Conservation (phyloP, 805 yeast genomes). For the Blastobotrys americana region DNA sequence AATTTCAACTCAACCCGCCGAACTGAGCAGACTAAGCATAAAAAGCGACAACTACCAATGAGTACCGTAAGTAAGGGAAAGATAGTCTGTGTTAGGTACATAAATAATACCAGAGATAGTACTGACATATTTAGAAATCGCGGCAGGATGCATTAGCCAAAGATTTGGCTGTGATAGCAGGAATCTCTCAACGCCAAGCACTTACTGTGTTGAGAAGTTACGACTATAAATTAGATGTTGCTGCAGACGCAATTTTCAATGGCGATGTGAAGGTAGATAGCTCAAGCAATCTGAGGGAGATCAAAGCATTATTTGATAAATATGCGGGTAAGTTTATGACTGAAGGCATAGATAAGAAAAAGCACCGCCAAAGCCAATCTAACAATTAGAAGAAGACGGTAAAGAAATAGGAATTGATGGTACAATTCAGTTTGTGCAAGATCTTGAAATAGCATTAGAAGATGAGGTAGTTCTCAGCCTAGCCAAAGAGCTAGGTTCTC, state of each 20-base stretch:
- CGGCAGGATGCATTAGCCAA: conserved; percentile 13
- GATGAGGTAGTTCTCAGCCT: conserved; percentile 63
- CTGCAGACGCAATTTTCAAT: conserved; percentile 31
- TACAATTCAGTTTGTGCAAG: conserved; percentile 59
- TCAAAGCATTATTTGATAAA: conserved; percentile 20
- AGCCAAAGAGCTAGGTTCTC: conserved; percentile 61
- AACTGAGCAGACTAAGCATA: too few species aligned
- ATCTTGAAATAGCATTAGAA: conserved; percentile 65
- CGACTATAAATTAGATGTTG: conserved; percentile 29
- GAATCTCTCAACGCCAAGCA: conserved; percentile 15
- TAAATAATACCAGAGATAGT: too few species aligned
- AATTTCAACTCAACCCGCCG: too few species aligned
- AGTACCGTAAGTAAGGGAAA: too few species aligned
- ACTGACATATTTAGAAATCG: conserved; percentile 5
- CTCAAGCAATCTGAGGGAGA: conserved; percentile 7
- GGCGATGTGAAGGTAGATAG: conserved; percentile 13
- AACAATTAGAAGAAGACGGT: conserved; percentile 18
- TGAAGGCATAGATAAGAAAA: too few species aligned
- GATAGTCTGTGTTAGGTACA: too few species aligned
- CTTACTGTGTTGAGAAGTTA: conserved; percentile 16
- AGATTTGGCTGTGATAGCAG: conserved; percentile 15
- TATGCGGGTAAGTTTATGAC: conserved; percentile 22
- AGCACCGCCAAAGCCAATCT: too few species aligned
- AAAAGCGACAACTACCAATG: too few species aligned
- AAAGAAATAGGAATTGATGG: conserved; percentile 68